Evolutionary conservation across 1,284 basidiomycete species (phyloP).

Genomic region (Apiotrichum porosum): DNA sequence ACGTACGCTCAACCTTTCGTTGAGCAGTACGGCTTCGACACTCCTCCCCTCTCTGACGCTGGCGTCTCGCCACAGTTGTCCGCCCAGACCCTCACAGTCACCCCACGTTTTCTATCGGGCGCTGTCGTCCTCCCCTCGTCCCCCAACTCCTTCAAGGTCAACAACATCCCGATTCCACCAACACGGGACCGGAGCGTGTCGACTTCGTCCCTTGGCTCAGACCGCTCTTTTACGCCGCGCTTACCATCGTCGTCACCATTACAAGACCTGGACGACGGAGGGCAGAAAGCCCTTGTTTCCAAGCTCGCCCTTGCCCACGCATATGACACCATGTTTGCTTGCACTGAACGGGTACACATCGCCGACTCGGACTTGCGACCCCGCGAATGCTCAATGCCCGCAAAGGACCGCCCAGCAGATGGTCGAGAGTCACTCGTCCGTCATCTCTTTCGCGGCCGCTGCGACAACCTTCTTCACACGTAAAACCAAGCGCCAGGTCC

Average conservation of each 20-base stretch:
- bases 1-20: slow-evolving; percentile 77
- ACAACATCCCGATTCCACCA: slow-evolving; percentile 22
- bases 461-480: slow-evolving; percentile 21
- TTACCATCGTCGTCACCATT: not conserved
- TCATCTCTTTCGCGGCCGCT: slow-evolving; percentile 11
- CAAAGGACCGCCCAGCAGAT: slow-evolving; percentile 1
- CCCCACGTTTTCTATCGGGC: slow-evolving; percentile 24
- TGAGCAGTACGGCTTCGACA: slow-evolving; percentile 20
- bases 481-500: too few species aligned
- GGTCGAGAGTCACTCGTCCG: slow-evolving; percentile 11
- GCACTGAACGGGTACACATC: not conserved
- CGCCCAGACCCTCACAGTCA: slow-evolving; percentile 32
- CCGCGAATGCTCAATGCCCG: not conserved
- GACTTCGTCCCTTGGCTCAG: slow-evolving; percentile 46
- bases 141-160: slow-evolving; percentile 9
- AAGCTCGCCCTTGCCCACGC: slow-evolving; percentile 1
- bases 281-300: not conserved
- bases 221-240: slow-evolving; percentile 33
- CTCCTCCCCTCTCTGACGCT: slow-evolving; percentile 19
- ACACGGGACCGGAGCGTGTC: slow-evolving; percentile 47
- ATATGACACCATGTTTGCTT: not conserved
- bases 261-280: not conserved
- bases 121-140: not conserved
- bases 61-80: slow-evolving; percentile 25
- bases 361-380: slow-evolving; percentile 1